A percentile compares a stretch with the other conserved stretches of the same genome.
Conservation (phyloP, 768 basidiomycete species). For the Plicaturopsis crispa region DNA sequence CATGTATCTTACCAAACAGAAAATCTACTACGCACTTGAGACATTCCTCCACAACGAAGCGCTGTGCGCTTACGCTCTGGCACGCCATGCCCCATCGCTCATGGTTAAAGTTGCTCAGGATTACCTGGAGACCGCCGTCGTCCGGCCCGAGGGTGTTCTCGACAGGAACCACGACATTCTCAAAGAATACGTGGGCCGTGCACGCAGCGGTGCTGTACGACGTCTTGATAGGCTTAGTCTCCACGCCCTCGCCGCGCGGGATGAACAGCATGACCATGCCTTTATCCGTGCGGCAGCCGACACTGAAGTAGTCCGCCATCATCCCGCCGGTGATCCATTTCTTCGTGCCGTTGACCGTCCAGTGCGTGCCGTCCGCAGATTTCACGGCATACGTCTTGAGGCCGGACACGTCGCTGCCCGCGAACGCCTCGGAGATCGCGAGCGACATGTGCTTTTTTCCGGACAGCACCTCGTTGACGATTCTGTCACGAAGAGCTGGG, state of each 20-base stretch:
- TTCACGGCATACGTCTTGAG: constrained; percentile 55
- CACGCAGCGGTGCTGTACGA: constrained; percentile 87
- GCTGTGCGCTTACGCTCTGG: constrained; percentile 45
- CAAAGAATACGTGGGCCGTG: constrained; percentile 77
- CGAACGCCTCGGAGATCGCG: constrained; percentile 73
- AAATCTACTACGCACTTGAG: constrained; percentile 36
- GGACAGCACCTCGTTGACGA: constrained; percentile 42
- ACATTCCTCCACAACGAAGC: constrained; percentile 70
- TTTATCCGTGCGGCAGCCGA: constrained; percentile 48
- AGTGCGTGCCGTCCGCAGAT: constrained; percentile 59
- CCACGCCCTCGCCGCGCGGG: constrained; percentile 54
- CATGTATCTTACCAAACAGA: not conserved
- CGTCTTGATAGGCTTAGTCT: constrained; percentile 67
- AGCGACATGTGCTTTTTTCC: constrained; percentile 68
- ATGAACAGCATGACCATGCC: constrained; percentile 63
- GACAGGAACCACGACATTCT: constrained; percentile 79
- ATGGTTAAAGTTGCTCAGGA: constrained; percentile 68
- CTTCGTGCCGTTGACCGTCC: constrained; percentile 70
- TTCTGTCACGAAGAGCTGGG: constrained; percentile 39
- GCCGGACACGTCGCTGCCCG: constrained; percentile 61
- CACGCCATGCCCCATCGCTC: constrained; percentile 69
- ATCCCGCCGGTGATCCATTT: constrained; percentile 51
- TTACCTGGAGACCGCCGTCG: constrained; percentile 56
- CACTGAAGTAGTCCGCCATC: constrained; percentile 37
- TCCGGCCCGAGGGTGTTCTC: constrained; percentile 72